These are phyloP conservation scores for Lactarius sanguifluus DNA, from an alignment of 768 basidiomycete genomes.

Conservation along the genomic window DNA sequence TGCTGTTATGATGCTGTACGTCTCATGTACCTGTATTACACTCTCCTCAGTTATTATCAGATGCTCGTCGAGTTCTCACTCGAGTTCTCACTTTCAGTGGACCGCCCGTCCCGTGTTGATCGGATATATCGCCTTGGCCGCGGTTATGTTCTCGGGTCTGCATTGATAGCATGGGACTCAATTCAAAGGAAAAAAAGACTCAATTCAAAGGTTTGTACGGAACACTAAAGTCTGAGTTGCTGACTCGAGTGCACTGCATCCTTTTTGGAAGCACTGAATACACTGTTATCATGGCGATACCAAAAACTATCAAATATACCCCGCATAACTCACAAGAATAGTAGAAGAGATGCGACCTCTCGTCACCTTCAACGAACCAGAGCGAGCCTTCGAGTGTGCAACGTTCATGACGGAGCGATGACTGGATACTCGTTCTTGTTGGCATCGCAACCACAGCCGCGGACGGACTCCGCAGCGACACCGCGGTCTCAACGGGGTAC, in stretches of 20 bases:
- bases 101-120: neutral
- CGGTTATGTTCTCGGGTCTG: neutral
- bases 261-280: neutral
- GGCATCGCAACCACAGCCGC: neutral
- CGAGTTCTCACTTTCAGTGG: neutral
- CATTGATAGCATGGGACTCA: too few relatives aligned
- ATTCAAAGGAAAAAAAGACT: too few relatives aligned
- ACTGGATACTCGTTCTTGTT: neutral
- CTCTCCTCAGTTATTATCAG: neutral
- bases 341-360: neutral
- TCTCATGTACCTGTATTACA: slow-evolving; percentile 18
- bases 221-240: too few relatives aligned
- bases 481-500: neutral
- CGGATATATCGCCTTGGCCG: neutral
- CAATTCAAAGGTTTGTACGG: too few relatives aligned
- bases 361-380: neutral
- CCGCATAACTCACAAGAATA: too few relatives aligned
- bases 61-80: neutral
- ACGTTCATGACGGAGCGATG: neutral
- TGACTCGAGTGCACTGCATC: neutral
- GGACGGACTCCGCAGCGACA: neutral
- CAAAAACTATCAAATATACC: neutral
- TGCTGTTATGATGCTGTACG: slow-evolving; percentile 20
- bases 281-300: neutral
- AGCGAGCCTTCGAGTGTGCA: neutral